Evolutionary conservation across 202 grass and related monocot species (phyloP), one percentile per base, ranked within the genome.

Genomic region (Carex arenaria): DNA sequence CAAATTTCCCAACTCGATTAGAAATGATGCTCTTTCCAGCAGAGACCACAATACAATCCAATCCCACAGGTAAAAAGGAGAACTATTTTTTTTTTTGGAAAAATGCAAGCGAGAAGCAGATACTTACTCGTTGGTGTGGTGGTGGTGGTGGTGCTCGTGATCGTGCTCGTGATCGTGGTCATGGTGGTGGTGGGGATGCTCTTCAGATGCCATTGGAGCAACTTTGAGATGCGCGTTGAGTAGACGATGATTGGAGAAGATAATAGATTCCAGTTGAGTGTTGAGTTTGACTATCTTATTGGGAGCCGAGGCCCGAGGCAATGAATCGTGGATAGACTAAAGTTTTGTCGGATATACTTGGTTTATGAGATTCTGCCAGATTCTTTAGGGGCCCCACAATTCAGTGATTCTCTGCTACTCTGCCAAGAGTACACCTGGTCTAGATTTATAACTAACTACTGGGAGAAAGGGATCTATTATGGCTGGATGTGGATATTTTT

Each of bases 41-140:
- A 3, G 17, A 11, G 23, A 67, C 32, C 10, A 19, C 32, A 71
- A 20, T 47, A 45, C n/a, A 22, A 71, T 22, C 19, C 43, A 10
- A 51, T 0, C 69, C 30, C 3, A 5, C 10, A 13, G 34, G 3
- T 26, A 19, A 28, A 13, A 5, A 2, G 28, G 0, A 72, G 4
- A 26, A 26, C 26, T 26, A 26, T 26, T 26, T 26, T 26, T 26
- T 26, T 26, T 26, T 26, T 26, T 26, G 26, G 19, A 17, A 11
- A 53, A 34, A 13, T 23, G 6, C 20, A 19, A 22, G 4, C 36
- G 3, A 66, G 14, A 63, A 18, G 45, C 4, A 72, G 81, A 36
- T 5, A 52, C 67, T 49, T 63, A 88, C 83, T 86, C 67, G 82
- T 90, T 84, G 3, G 80, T 40, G 36, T 97, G 94, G 63, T 88